Evolutionary conservation across 192 early-diverging fungal species (phyloP).

Genomic region (Coemansia sp.): DNA sequence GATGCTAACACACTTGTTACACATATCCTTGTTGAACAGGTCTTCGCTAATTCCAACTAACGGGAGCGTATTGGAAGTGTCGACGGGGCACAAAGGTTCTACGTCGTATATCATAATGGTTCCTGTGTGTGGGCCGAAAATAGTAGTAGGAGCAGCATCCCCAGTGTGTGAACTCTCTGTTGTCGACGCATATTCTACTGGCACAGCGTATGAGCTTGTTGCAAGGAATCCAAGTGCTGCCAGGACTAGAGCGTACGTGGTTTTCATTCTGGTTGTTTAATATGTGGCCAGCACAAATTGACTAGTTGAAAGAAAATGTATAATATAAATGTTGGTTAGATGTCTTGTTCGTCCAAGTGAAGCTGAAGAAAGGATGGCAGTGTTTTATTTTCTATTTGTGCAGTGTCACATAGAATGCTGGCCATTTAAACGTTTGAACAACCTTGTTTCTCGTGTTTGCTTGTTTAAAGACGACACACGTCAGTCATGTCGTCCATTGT

Average conservation of each 20-base stretch:
- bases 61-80: background rate
- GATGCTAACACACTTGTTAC: constrained; percentile 8
- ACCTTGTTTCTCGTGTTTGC: too few species aligned
- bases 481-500: too few species aligned
- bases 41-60: background rate
- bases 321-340: background rate
- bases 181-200: background rate
- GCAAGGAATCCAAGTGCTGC: background rate
- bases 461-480: too few species aligned
- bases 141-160: too few species aligned
- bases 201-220: background rate
- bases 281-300: constrained; percentile 3
- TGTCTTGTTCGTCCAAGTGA: too few species aligned
- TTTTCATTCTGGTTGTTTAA: background rate
- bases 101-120: background rate
- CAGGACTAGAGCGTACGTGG: background rate
- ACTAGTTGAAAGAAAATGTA: background rate
- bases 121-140: background rate
- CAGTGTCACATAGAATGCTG: too few species aligned
- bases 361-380: background rate
- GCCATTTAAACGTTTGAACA: too few species aligned
- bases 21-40: too few species aligned
- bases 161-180: too few species aligned
- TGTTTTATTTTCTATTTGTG: too few species aligned
- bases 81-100: background rate